Conservation (phyloP, 345 rosid species). For the Physaria fendleri region DNA sequence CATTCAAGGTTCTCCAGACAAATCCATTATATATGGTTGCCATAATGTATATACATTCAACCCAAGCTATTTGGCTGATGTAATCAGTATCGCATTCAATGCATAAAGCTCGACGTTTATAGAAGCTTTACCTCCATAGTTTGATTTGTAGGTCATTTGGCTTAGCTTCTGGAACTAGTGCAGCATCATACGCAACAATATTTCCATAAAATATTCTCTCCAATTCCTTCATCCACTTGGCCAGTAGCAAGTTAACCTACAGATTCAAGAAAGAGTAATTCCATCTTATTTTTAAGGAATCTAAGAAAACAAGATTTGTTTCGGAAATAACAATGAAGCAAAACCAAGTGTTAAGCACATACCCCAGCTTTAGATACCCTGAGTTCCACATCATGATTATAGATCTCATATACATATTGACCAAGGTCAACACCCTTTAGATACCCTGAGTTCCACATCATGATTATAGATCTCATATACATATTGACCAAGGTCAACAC, state of each 20-base stretch:
- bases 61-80: not conserved
- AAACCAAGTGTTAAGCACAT: constrained; percentile 14
- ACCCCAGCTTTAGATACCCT: constrained; percentile 98
- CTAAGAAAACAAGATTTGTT: not conserved
- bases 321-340: not conserved
- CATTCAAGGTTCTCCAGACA: constrained; percentile 2
- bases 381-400: constrained; percentile 89
- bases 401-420: constrained; percentile 79
- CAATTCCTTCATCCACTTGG: constrained; percentile 93
- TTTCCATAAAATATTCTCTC: constrained; percentile 96
- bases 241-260: constrained; percentile 82
- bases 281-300: not conserved
- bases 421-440: constrained; percentile 94
- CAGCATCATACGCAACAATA: constrained; percentile 77
- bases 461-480: constrained; percentile 90
- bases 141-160: constrained; percentile 55
- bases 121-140: constrained; percentile 65
- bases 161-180: constrained; percentile 82
- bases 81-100: not conserved
- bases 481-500: constrained; percentile 87
- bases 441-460: constrained; percentile 86
- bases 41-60: not conserved
- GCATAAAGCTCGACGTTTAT: not conserved
- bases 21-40: not conserved
- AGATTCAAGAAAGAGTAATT: constrained; percentile 3